Conservation (phyloP, 2,329 filamentous ascomycete species). For the Neopestalotiopsis clavispora region DNA sequence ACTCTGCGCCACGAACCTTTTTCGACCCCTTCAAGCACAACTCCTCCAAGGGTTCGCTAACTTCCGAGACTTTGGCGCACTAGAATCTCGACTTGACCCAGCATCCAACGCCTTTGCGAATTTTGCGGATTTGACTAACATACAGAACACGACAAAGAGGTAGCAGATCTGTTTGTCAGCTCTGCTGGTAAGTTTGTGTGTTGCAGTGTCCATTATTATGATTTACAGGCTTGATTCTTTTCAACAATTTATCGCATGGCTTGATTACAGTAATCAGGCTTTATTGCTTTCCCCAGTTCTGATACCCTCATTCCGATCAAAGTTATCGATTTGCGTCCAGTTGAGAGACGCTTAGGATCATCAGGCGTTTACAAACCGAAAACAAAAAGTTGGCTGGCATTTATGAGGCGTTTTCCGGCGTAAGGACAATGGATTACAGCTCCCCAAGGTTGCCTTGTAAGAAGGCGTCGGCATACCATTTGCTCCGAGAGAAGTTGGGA, state of each 20-base stretch:
- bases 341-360: background rate
- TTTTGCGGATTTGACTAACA: background rate
- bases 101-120: background rate
- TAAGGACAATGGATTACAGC: background rate
- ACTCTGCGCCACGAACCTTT: background rate
- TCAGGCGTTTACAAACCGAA: background rate
- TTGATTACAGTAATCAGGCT: background rate
- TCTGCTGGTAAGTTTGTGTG: slow-evolving; percentile 11
- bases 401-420: background rate
- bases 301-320: background rate
- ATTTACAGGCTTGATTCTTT: background rate
- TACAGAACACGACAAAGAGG: background rate
- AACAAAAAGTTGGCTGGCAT: background rate
- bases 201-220: background rate
- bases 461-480: too few species aligned
- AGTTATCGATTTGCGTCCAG: background rate
- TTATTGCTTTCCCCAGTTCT: background rate
- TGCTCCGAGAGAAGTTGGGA: too few species aligned
- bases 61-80: background rate
- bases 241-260: background rate
- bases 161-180: background rate
- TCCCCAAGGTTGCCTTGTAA: too few species aligned
- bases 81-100: background rate
- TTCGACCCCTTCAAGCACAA: background rate
- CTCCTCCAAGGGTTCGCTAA: background rate